Conservation (phyloP, 805 yeast species). For the Nakazawaea ishiwadae region DNA sequence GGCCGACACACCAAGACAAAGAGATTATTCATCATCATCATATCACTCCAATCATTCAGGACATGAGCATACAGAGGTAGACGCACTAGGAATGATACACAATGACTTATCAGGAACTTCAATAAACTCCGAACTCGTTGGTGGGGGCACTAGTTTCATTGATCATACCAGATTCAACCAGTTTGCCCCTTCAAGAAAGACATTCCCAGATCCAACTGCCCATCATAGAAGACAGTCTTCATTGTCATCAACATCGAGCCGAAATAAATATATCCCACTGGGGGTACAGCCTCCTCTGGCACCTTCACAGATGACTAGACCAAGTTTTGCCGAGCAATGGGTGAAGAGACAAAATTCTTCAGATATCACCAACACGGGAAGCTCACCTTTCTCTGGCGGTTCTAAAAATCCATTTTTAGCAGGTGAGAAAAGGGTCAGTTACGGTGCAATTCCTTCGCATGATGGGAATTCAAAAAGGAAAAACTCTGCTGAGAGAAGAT, state of each 20-base stretch:
- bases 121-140: constrained; percentile 8
- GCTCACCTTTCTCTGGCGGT: background rate
- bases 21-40: background rate
- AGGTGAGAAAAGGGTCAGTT: constrained; percentile 1
- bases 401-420: background rate
- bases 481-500: constrained; percentile 3
- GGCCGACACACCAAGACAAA: background rate
- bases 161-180: constrained; percentile 19
- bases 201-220: constrained; percentile 12
- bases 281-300: constrained; percentile 2
- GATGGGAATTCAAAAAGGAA: background rate
- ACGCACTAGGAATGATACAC: constrained; percentile 24
- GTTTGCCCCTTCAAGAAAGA: background rate
- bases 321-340: constrained; percentile 25
- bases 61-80: constrained; percentile 19
- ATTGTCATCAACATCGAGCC: background rate
- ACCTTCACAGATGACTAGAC: constrained; percentile 13
- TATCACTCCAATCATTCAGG: background rate
- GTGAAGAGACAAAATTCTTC: constrained; percentile 17
- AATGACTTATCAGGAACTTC: constrained; percentile 20
- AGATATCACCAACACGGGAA: background rate
- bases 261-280: constrained; percentile 3
- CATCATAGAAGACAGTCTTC: constrained; percentile 2
- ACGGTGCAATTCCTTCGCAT: constrained; percentile 1
- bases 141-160: constrained; percentile 16